These are phyloP conservation scores for Daldinia loculata DNA, from an alignment of 495 filamentous ascomycete species.

Conservation along the genomic window DNA sequence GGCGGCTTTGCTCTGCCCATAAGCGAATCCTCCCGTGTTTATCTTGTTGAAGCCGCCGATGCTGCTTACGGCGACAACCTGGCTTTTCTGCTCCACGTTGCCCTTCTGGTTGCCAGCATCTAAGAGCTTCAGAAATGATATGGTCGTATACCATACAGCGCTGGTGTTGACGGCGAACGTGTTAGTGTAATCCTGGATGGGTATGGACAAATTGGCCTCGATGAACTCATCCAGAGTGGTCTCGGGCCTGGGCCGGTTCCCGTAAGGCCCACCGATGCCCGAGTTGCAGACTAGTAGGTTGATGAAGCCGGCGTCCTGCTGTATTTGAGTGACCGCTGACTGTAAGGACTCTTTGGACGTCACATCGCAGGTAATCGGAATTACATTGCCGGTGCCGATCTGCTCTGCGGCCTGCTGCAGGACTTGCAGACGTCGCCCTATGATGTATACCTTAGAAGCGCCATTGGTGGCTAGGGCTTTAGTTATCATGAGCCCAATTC, in stretches of 20 bases:
- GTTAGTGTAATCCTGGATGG: constrained; percentile 65
- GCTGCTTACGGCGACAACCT: constrained; percentile 71
- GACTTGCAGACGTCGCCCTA: constrained; percentile 68
- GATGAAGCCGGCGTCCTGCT: constrained; percentile 64
- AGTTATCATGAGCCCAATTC: constrained; percentile 74
- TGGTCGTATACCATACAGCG: constrained; percentile 67
- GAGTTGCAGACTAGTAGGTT: constrained; percentile 75
- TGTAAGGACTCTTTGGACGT: constrained; percentile 69
- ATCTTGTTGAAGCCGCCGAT: constrained; percentile 67
- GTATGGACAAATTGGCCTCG: constrained; percentile 58
- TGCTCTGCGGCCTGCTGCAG: constrained; percentile 60
- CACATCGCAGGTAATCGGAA: constrained; percentile 71
- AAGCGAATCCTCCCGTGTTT: constrained; percentile 66
- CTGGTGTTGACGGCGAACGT: constrained; percentile 69
- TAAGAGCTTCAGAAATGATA: constrained; percentile 70
- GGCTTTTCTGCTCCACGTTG: constrained; percentile 62
- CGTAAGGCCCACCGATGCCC: constrained; percentile 66
- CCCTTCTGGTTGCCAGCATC: constrained; percentile 67
- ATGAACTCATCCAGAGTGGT: constrained; percentile 61
- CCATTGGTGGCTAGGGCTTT: constrained; percentile 70
- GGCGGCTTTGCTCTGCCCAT: constrained; percentile 69
- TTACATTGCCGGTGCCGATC: constrained; percentile 54
- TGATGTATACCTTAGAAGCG: constrained; percentile 74
- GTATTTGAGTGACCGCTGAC: constrained; percentile 60
- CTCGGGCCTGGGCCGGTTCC: constrained; percentile 41